phyloP scores from a whole-genome alignment of 176 grass and related monocot genomes.

The Aegilops umbellulata region DNA sequence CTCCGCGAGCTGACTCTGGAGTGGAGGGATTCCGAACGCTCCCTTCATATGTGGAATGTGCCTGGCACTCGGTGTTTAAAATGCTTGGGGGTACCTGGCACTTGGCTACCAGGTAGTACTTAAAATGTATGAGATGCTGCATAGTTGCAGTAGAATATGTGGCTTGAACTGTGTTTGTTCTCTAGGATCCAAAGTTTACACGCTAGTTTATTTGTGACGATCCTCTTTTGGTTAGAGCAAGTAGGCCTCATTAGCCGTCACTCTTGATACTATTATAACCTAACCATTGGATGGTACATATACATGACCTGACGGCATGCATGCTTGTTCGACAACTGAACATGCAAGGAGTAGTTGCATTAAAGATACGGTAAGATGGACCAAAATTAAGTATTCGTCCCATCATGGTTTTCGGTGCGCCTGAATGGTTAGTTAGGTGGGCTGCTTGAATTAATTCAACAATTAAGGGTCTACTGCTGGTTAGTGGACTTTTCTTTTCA shows the following conservation, averaged over 20 bases:
- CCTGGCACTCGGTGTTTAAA: too few species aligned
- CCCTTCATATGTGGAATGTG: too few species aligned
- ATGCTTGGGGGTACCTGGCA: too few species aligned
- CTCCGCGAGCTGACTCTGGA: too few species aligned
- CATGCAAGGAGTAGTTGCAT: not conserved
- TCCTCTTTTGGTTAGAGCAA: too few species aligned
- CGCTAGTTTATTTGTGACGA: not conserved
- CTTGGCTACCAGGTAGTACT: too few species aligned
- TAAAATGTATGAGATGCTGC: not conserved
- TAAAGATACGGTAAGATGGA: not conserved
- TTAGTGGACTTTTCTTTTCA: too few species aligned
- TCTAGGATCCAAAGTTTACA: constrained; percentile 28
- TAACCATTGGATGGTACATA: not conserved
- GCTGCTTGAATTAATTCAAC: too few species aligned
- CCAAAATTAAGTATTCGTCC: not conserved
- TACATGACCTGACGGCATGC: not conserved
- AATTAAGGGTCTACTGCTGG: too few species aligned
- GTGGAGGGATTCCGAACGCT: too few species aligned
- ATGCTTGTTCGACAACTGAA: not conserved
- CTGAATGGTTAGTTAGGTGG: too few species aligned
- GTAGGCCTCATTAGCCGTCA: not conserved
- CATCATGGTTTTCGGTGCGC: not conserved
- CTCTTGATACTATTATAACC: not conserved
- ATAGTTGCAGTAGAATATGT: constrained; percentile 14
- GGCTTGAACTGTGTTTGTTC: constrained; percentile 13